Evolutionary conservation across 192 early-diverging fungal genomes (phyloP).

Genomic region (Backusella psychrophila): DNA sequence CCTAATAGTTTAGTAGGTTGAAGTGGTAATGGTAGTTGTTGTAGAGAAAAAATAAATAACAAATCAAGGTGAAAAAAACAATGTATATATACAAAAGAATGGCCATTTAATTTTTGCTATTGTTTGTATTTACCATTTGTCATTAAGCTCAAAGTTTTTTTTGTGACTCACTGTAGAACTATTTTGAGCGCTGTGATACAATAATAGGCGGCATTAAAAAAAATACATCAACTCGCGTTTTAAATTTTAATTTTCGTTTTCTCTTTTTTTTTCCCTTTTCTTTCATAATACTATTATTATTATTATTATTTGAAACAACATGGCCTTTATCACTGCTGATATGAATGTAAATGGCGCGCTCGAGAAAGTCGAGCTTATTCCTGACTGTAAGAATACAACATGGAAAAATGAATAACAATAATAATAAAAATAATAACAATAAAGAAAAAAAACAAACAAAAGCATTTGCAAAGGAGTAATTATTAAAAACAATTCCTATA

Average conservation of each 20-base stretch:
- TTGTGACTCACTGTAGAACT: background rate
- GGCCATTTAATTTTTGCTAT: background rate
- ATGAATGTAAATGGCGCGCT: slow-evolving; percentile 37
- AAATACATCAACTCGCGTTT: background rate
- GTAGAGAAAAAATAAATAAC: background rate
- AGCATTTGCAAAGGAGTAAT: background rate
- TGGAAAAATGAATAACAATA: background rate
- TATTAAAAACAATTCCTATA: background rate
- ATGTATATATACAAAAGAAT: background rate
- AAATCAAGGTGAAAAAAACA: background rate
- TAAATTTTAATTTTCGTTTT: background rate
- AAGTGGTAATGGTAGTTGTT: background rate
- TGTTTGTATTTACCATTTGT: background rate
- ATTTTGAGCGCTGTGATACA: background rate
- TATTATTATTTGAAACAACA: slow-evolving; percentile 13
- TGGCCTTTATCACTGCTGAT: slow-evolving; percentile 47
- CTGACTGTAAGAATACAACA: slow-evolving; percentile 27
- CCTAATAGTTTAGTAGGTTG: background rate
- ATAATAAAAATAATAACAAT: background rate
- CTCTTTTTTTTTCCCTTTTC: background rate
- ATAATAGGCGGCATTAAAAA: background rate
- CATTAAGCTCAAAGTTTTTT: background rate
- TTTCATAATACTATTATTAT: background rate
- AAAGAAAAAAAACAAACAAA: background rate
- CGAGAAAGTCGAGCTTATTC: slow-evolving; percentile 39